Evolutionary conservation across 2,329 filamentous ascomycete genomes (phyloP), one percentile per base, ranked within the genome.

Genomic region (Xylariales sp.): DNA sequence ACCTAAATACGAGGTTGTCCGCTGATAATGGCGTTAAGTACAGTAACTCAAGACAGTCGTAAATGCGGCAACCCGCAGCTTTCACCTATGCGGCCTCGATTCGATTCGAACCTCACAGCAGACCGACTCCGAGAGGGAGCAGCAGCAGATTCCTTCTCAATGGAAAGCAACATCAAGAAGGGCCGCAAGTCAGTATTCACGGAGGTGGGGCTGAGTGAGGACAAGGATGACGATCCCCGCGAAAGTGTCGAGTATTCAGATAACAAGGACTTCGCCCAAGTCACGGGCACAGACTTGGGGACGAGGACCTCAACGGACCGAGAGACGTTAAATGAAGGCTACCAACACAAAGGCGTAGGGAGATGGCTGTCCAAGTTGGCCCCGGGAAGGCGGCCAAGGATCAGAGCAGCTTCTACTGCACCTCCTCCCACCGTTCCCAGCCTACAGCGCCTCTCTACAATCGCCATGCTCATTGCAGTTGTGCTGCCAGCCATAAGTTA

Each of bases 181-280:
- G 69, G 65, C 29, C 64, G 72, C 33, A 67, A 60, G 46, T 76
- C 72, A 16, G 58, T 75, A 40, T 77, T 77, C 47, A 72, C 61
- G 49, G 73, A 77, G 53, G 52, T 69, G 28, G 73, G 72, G 5
- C 49, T 76, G 15, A 57, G 63, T 33, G 59, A 64, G 29, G 32
- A 39, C 12, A 18, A 20, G 15, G 10, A 14, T 10, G 29, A 38
- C 24, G 25, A 35, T 7, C 17, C 13, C 8, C 24, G 27, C 11
- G 31, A 19, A 17, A 19, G 59, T 14, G 36, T 41, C 5, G 41
- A 47, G 20, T 34, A 51, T 35, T 40, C 38, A 37, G 50, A 57
- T 45, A 57, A 63, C 28, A 59, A 53, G 40, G 53, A 59, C 11
- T 55, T 56, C 32, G 48, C 49, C 23, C 52, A 60, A 35, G 53